These are phyloP conservation scores for Selenicereus undatus DNA, from an alignment of 148 eudicot genomes.

Conservation along the genomic window DNA sequence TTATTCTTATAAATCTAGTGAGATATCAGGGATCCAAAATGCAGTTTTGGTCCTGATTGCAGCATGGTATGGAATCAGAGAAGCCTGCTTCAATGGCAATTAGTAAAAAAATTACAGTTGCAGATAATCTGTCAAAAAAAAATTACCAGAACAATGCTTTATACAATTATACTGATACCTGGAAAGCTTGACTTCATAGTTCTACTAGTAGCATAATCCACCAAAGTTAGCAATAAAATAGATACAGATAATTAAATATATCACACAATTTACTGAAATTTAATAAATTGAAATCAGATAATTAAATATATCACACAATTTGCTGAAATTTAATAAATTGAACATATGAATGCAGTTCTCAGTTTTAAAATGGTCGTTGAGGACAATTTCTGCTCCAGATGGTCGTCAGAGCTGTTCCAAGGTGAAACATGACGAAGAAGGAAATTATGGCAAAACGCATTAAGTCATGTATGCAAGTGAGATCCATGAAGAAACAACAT, in stretches of 20 bases:
- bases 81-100: neutral
- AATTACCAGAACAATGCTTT: neutral
- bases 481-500: too few species aligned
- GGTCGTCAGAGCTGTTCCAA: too few species aligned
- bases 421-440: too few species aligned
- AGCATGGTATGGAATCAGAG: neutral
- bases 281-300: neutral
- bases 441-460: neutral
- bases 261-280: neutral
- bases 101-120: neutral
- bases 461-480: too few species aligned
- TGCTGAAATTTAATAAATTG: neutral
- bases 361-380: neutral
- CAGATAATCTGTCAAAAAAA: neutral
- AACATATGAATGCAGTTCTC: neutral
- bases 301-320: too few species aligned
- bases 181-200: neutral
- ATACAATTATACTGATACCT: neutral
- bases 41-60: neutral
- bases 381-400: neutral
- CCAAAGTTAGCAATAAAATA: neutral
- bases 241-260: neutral
- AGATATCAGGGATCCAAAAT: neutral
- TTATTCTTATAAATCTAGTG: too few species aligned
- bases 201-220: neutral